Evolutionary conservation across 371 early-diverging fungal species (phyloP), one percentile per base, ranked within the genome.

Genomic region (Mucor racemosus): DNA sequence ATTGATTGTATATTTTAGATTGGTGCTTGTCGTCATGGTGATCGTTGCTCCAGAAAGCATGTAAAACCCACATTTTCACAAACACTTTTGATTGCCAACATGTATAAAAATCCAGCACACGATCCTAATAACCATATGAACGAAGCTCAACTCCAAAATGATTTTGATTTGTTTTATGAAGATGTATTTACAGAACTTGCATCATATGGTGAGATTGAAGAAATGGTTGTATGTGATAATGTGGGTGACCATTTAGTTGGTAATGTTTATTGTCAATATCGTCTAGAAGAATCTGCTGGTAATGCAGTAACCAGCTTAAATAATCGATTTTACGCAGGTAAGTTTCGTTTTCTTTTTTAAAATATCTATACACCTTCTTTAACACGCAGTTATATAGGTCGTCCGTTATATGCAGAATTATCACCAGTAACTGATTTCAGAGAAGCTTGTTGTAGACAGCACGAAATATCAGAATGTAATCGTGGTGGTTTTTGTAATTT

Each of bases 401-500:
- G 95, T 35, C 97, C 98, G 36, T 79, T 99, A 35, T 97, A 94
- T 82, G 95, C 95, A 1, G 99, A 99, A 79, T 80, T 97, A 46
- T 96, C 96, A 48, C 98, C 97, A 31, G 98, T 98, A 11, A 95
- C 96, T 6, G 97, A 98, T 78, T 98, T 99, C 74, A 88, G 94
- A 60, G 98, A 99, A 86, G 98, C 98, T 6, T 95, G 97, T 76
- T 99, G 99, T 77, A 90, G 97, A 39, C 98, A 99, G 75, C 92
- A 98, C 77, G 98, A 98, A 71, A 93, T 88, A 66, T 85, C 90
- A 58, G 95, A 94, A 75, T 98, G 99, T 81, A 94, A 91, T 67
- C 94, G 98, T 39, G 98, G 97, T 33, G 98, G 98, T 5, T 91
- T 95, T 72, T 99, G 99, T 82, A 98, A 97, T 81, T 99, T 99